Percentiles rank a stretch among this genome's conserved stretches.
These are phyloP conservation scores for Rugosomyces carneus DNA, from an alignment of 1,284 basidiomycete species.

Conservation along the genomic window DNA sequence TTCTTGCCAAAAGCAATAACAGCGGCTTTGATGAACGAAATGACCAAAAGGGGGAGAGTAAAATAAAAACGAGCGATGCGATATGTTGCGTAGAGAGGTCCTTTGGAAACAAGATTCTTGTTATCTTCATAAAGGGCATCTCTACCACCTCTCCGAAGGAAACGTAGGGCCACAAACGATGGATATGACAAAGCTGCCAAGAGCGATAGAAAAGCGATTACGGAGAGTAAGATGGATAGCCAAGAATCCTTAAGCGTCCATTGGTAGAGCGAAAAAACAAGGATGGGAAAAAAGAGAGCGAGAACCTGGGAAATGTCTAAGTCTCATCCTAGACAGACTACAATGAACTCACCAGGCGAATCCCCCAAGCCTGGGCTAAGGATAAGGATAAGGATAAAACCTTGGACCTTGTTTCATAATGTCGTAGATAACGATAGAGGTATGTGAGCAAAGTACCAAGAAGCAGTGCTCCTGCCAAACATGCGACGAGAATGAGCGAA, in stretches of 20 bases:
- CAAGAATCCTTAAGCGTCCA: slow-evolving; percentile 87
- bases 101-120: slow-evolving; percentile 31
- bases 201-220: slow-evolving; percentile 57
- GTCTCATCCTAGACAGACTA: background rate
- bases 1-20: slow-evolving; percentile 68
- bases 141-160: slow-evolving; percentile 33
- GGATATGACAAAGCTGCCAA: slow-evolving; percentile 41
- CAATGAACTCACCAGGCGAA: slow-evolving; percentile 46
- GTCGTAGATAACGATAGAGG: slow-evolving; percentile 22
- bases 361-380: slow-evolving; percentile 51
- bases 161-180: slow-evolving; percentile 37
- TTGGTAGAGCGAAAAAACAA: slow-evolving; percentile 80
- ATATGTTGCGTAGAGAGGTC: slow-evolving; percentile 53
- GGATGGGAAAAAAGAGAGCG: slow-evolving; percentile 59
- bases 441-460: slow-evolving; percentile 45
- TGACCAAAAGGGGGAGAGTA: slow-evolving; percentile 48
- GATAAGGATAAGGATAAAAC: slow-evolving; percentile 29
- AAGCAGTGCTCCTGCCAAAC: slow-evolving; percentile 44
- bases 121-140: slow-evolving; percentile 32
- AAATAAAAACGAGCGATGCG: slow-evolving; percentile 51
- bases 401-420: slow-evolving; percentile 20
- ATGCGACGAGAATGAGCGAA: slow-evolving; percentile 57
- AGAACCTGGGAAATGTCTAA: slow-evolving; percentile 42
- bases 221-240: slow-evolving; percentile 66
- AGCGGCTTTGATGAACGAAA: slow-evolving; percentile 57